Conservation (phyloP, 2,329 filamentous ascomycete species). For the Cercospora sp. region DNA sequence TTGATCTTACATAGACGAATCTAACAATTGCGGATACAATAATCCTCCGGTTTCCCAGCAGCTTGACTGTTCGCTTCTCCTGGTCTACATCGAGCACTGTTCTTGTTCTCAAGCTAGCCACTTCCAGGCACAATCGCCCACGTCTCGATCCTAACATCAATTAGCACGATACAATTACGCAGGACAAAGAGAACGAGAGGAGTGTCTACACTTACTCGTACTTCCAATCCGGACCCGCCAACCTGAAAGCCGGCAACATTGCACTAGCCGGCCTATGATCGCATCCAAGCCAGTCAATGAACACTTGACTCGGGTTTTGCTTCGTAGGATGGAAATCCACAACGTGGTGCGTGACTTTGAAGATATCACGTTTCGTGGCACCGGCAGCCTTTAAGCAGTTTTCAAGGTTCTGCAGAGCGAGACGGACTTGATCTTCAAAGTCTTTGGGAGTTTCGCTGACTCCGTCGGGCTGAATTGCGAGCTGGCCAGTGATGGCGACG, state of each 20-base stretch:
- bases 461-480: slow-evolving; percentile 22
- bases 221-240: slow-evolving; percentile 21
- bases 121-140: slow-evolving; percentile 23
- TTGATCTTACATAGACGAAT: neutral
- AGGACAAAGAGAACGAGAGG: neutral
- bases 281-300: slow-evolving; percentile 26
- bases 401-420: slow-evolving; percentile 27
- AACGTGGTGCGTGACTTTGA: slow-evolving; percentile 30
- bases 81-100: neutral
- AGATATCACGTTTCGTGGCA: slow-evolving; percentile 27
- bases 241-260: slow-evolving; percentile 23
- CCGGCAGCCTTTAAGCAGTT: slow-evolving; percentile 25
- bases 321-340: slow-evolving; percentile 27
- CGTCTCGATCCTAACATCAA: slow-evolving; percentile 21
- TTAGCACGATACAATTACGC: neutral
- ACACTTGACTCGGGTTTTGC: slow-evolving; percentile 24
- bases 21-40: neutral
- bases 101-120: neutral
- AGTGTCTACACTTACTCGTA: slow-evolving; percentile 13
- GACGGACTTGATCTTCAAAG: slow-evolving; percentile 24
- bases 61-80: neutral
- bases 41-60: neutral
- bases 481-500: slow-evolving; percentile 27
- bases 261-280: slow-evolving; percentile 28
- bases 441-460: slow-evolving; percentile 15